These are phyloP conservation scores for Pseudognaphalium luteoalbum DNA, from an alignment of 129 eudicot genomes.

Conservation along the genomic window DNA sequence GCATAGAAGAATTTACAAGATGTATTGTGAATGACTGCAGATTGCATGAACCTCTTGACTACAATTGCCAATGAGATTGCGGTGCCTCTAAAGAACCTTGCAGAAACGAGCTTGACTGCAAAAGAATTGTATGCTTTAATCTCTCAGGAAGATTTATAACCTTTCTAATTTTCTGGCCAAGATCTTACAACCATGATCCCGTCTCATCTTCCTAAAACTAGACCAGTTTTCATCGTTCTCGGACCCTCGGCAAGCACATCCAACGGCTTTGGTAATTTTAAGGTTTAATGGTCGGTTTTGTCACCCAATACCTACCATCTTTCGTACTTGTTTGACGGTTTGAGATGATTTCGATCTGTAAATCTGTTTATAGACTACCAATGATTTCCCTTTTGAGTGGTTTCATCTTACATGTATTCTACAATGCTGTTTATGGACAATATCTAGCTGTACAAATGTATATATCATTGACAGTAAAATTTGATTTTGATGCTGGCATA, in stretches of 20 bases:
- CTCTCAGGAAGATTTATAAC: conserved; percentile 26
- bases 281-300: not conserved
- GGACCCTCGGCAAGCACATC: not conserved
- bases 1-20: conserved; percentile 7
- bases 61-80: conserved; percentile 48
- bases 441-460: not conserved
- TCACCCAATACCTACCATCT: not conserved
- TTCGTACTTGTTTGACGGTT: conserved; percentile 6
- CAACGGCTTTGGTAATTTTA: not conserved
- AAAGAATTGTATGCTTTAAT: conserved; percentile 46
- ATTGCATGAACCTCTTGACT: conserved; percentile 54
- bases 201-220: conserved; percentile 11
- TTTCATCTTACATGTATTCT: conserved; percentile 16
- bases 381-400: conserved; percentile 12
- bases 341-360: conserved; percentile 20
- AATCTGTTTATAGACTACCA: conserved; percentile 34
- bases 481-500: too few relatives aligned
- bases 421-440: conserved; percentile 10
- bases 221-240: not conserved
- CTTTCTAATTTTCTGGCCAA: conserved; percentile 10
- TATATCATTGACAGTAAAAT: conserved; percentile 18
- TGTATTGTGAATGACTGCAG: conserved; percentile 37
- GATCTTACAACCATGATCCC: conserved; percentile 10
- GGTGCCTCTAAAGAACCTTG: conserved; percentile 43
- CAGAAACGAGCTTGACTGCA: conserved; percentile 64